Conservation (phyloP, 1,284 basidiomycete genomes). For the Apiotrichum mycotoxinovorans region DNA sequence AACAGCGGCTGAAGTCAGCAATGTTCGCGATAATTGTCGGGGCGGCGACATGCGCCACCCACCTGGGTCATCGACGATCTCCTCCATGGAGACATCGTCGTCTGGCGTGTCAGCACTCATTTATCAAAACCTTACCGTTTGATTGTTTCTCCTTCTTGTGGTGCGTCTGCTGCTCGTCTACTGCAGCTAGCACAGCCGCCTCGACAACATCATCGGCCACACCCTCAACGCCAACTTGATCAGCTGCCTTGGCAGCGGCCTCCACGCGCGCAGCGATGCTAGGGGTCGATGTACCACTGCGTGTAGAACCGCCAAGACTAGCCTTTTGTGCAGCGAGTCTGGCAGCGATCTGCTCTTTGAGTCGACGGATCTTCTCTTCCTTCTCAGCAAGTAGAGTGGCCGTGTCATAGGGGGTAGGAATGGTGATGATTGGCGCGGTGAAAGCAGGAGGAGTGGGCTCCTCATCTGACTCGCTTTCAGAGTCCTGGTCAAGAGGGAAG, state of each 20-base stretch:
- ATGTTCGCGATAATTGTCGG: not conserved
- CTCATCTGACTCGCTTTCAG: conserved; percentile 25
- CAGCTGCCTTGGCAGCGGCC: conserved; percentile 8
- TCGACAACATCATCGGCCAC: conserved; percentile 8
- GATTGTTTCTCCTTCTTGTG: not conserved
- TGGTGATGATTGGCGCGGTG: conserved; percentile 8
- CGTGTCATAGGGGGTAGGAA: conserved; percentile 14
- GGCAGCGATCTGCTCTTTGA: conserved; percentile 38
- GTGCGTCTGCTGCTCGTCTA: conserved; percentile 3
- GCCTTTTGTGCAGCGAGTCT: conserved; percentile 23
- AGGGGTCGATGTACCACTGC: conserved; percentile 10
- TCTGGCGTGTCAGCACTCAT: not conserved
- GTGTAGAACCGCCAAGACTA: not conserved
- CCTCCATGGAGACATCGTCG: conserved; percentile 7
- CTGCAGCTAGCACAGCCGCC: conserved; percentile 10
- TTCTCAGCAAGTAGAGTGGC: conserved; percentile 29
- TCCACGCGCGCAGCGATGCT: not conserved
- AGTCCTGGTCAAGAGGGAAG: conserved; percentile 30
- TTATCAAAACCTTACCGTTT: not conserved
- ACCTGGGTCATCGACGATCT: conserved; percentile 2
- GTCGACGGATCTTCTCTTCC: conserved; percentile 32
- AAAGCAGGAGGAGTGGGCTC: conserved; percentile 3
- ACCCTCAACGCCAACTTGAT: conserved; percentile 3
- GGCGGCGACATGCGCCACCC: conserved; percentile 5
- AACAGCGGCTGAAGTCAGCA: not conserved